phyloP scores from a whole-genome alignment of 106 monocot species.

The Acorus gramineus region DNA sequence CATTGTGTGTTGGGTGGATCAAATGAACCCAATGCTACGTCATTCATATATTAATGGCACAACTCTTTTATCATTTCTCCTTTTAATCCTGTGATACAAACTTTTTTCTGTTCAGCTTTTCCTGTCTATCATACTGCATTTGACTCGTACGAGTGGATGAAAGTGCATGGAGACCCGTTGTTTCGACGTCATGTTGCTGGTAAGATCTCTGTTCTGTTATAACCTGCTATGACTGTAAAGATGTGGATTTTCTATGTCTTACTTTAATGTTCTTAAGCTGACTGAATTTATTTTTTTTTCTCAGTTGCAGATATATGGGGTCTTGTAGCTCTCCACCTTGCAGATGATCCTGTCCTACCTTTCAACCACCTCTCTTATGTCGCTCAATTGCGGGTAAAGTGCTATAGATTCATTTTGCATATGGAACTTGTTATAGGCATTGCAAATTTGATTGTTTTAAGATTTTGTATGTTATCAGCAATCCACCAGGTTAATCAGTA shows the following conservation, averaged over 20 bases:
- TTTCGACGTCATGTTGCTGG: slow-evolving; percentile 79
- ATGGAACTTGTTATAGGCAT: no score
- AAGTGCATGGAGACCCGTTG: slow-evolving; percentile 69
- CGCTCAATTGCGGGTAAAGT: slow-evolving; percentile 49
- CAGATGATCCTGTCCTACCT: slow-evolving; percentile 63
- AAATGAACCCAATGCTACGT: no score
- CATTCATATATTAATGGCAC: no score
- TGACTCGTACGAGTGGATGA: slow-evolving; percentile 78
- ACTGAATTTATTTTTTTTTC: slow-evolving; percentile 7
- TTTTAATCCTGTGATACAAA: not conserved
- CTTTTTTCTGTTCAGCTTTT: slow-evolving; percentile 36
- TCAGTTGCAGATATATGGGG: slow-evolving; percentile 87
- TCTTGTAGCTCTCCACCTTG: slow-evolving; percentile 55
- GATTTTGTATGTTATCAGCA: no score
- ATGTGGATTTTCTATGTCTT: no score
- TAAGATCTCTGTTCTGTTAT: slow-evolving; percentile 21
- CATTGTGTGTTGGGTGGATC: no score
- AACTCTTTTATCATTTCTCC: no score
- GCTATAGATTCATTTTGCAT: no score
- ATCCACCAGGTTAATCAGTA: no score
- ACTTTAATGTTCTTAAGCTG: not conserved
- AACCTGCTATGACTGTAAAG: not conserved
- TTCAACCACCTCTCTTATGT: slow-evolving; percentile 68
- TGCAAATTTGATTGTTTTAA: no score
- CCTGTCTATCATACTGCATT: slow-evolving; percentile 71